Evolutionary conservation across 163 green algal genomes (phyloP).

Genomic region (Coccomyxa subellipsoidea): DNA sequence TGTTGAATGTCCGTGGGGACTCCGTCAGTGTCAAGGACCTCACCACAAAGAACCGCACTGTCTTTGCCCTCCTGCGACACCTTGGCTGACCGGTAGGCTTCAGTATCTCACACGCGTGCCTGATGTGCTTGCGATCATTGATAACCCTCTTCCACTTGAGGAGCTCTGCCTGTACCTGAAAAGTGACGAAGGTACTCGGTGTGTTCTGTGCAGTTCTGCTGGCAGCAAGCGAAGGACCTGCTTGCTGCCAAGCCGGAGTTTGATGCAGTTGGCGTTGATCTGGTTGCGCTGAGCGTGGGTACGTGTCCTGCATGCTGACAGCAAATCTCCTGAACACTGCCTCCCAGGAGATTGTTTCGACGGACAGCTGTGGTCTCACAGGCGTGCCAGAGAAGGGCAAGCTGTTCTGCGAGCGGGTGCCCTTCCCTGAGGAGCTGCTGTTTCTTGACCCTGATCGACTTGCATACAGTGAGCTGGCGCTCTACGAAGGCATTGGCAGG

Average conservation of each 20-base stretch:
- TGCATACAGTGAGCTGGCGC: background rate
- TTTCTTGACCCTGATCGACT: background rate
- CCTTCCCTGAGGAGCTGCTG: background rate
- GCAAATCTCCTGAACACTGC: background rate
- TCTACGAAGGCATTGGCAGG: background rate
- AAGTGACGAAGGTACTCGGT: background rate
- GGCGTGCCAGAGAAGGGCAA: background rate
- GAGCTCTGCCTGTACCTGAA: background rate
- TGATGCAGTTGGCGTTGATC: background rate
- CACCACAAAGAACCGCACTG: background rate
- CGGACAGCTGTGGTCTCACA: background rate
- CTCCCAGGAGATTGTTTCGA: background rate
- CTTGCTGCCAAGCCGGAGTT: background rate
- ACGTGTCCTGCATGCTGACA: background rate
- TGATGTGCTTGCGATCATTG: too few species aligned
- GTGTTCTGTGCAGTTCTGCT: background rate
- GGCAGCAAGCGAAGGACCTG: background rate
- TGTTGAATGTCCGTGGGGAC: background rate
- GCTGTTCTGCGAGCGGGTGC: background rate
- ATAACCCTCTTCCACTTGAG: too few species aligned
- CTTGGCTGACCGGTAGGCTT: background rate
- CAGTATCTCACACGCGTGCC: background rate
- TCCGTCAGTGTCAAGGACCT: background rate
- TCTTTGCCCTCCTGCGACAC: slow-evolving; percentile 1
- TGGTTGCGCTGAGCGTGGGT: background rate